Percentiles rank a stretch among this genome's conserved stretches.
These are phyloP conservation scores for Malus hybrid DNA, from an alignment of 331 rosid species.

Conservation along the genomic window DNA sequence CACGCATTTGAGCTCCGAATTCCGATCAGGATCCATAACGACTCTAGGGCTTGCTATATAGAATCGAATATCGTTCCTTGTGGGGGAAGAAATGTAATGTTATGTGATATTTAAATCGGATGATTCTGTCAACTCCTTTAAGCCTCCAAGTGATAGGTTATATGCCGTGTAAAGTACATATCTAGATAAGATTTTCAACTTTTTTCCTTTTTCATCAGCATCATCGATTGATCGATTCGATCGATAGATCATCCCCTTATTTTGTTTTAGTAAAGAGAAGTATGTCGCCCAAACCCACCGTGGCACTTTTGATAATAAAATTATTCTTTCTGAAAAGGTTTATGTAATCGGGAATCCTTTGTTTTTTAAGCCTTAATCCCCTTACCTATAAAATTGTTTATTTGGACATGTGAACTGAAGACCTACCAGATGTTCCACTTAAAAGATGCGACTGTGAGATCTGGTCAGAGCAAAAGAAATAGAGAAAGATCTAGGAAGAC, in stretches of 20 bases:
- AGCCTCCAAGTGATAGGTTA: slow-evolving; percentile 16
- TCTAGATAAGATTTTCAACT: slow-evolving; percentile 38
- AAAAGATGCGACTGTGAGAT: too few species aligned
- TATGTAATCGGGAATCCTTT: neutral
- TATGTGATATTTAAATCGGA: neutral
- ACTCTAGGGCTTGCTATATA: too few species aligned
- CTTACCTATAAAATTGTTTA: too few species aligned
- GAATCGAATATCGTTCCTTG: neutral
- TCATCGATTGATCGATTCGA: neutral
- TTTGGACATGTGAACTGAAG: too few species aligned
- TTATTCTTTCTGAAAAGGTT: neutral
- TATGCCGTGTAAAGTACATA: slow-evolving; percentile 51
- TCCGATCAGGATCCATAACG: too few species aligned
- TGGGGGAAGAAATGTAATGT: neutral
- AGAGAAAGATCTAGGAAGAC: too few species aligned
- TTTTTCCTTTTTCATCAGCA: slow-evolving; percentile 15
- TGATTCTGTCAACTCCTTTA: neutral
- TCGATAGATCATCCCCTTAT: slow-evolving; percentile 10
- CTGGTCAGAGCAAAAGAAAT: too few species aligned
- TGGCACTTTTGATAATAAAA: neutral
- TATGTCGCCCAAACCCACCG: neutral
- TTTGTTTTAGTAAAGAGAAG: neutral
- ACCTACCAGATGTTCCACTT: too few species aligned
- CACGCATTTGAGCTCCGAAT: too few species aligned
- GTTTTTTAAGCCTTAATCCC: neutral